These are phyloP conservation scores for Thalassiosira profunda DNA, from an alignment of 108 stramenopile species.

Conservation along the genomic window DNA sequence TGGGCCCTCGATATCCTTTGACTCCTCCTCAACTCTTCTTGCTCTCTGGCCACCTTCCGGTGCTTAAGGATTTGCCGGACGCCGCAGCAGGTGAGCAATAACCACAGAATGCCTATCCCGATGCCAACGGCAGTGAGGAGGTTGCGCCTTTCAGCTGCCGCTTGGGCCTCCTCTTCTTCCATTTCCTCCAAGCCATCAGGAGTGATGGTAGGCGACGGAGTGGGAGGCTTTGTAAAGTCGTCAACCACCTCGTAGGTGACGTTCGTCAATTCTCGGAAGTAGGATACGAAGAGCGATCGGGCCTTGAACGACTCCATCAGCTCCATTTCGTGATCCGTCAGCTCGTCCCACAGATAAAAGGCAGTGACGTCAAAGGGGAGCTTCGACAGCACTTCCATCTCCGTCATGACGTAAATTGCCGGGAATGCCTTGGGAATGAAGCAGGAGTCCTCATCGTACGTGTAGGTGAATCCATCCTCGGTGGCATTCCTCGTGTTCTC, in stretches of 20 bases:
- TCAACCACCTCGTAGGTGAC: constrained; percentile 6
- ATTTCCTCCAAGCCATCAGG: background rate
- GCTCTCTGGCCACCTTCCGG: background rate
- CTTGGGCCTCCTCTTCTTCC: constrained; percentile 12
- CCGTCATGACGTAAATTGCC: constrained; percentile 16
- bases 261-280: constrained; percentile 9
- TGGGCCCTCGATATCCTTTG: no score
- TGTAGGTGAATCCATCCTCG: background rate
- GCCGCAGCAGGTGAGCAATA: constrained; percentile 4
- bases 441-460: background rate
- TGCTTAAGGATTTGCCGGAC: background rate
- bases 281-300: constrained; percentile 18
- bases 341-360: constrained; percentile 22
- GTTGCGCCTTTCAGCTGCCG: background rate
- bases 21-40: background rate
- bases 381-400: background rate
- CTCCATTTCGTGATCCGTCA: background rate
- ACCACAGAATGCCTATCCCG: constrained; percentile 16
- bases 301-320: background rate
- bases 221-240: constrained; percentile 12
- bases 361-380: constrained; percentile 17
- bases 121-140: constrained; percentile 6
- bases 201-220: constrained; percentile 1
- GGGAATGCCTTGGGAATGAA: constrained; percentile 13
- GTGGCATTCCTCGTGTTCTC: background rate